Percentiles rank a stretch among this genome's conserved stretches.
Evolutionary conservation across 352 stramenopile species (phyloP).

Genomic region (Pythium rhizo-oryzae): DNA sequence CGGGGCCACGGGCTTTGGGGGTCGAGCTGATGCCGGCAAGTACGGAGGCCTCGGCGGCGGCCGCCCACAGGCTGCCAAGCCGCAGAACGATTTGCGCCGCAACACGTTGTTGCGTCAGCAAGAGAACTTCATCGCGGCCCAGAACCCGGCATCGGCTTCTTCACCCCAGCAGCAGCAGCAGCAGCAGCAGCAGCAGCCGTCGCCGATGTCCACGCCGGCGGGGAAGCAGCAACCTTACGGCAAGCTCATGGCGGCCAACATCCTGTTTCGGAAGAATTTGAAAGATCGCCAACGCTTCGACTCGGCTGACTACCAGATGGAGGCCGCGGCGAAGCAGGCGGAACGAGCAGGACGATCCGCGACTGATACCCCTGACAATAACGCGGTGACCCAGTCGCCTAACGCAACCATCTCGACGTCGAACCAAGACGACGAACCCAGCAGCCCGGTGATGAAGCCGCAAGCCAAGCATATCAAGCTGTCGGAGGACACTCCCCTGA

Average conservation of each 20-base stretch:
- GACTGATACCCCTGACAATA: not conserved
- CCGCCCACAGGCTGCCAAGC: not conserved
- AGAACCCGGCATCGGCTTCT: not conserved
- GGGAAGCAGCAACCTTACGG: slow-evolving; percentile 49
- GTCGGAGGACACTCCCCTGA: slow-evolving; percentile 35
- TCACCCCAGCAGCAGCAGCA: not conserved
- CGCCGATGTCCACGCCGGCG: not conserved
- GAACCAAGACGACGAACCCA: slow-evolving; percentile 30
- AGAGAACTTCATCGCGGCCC: slow-evolving; percentile 22
- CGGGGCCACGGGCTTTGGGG: not conserved
- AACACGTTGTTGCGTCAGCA: slow-evolving; percentile 25
- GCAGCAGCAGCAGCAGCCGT: not conserved
- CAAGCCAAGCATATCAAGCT: slow-evolving; percentile 76
- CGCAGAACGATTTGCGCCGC: slow-evolving; percentile 17
- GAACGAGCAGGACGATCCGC: not conserved
- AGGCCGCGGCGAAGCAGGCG: slow-evolving; percentile 43
- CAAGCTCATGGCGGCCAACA: slow-evolving; percentile 64
- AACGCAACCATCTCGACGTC: not conserved
- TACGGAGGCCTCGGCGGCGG: slow-evolving; percentile 35
- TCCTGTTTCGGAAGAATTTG: slow-evolving; percentile 80
- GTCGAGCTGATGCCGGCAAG: slow-evolving; percentile 26
- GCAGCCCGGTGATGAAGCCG: slow-evolving; percentile 27
- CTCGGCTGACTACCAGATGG: slow-evolving; percentile 80
- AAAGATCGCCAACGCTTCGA: slow-evolving; percentile 85
- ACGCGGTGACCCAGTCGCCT: not conserved